Conservation (phyloP, 176 grass and related monocot species). For the Pontederia paniculata region DNA sequence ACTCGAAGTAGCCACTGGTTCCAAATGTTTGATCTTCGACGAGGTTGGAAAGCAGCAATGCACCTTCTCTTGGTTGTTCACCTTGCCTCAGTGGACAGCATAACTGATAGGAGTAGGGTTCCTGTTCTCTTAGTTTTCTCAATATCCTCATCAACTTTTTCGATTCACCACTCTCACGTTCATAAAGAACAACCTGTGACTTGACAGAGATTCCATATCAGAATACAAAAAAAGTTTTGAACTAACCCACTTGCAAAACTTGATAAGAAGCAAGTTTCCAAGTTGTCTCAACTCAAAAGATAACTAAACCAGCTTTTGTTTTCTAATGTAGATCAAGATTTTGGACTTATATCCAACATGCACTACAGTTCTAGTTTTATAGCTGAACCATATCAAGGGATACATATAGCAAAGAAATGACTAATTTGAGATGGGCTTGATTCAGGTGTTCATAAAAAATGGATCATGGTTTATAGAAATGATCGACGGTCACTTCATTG, state of each 20-base stretch:
- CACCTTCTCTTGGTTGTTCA: slow-evolving; percentile 85
- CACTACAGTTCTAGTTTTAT: no score
- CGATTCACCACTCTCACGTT: slow-evolving; percentile 41
- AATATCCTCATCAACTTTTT: slow-evolving; percentile 45
- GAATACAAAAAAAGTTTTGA: background rate
- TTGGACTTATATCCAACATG: no score
- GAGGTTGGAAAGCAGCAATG: slow-evolving; percentile 73
- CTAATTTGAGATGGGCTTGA: no score
- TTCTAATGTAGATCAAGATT: no score
- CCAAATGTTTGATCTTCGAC: slow-evolving; percentile 76
- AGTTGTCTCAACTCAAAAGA: no score
- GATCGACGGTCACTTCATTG: no score
- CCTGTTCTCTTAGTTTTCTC: slow-evolving; percentile 43
- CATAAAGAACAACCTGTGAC: slow-evolving; percentile 47
- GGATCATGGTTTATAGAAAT: no score
- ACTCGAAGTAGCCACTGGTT: slow-evolving; percentile 65
- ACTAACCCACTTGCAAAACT: background rate
- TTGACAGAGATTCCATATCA: background rate
- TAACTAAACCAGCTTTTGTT: no score
- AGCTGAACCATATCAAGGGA: no score
- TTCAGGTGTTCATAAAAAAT: no score
- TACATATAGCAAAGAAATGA: no score
- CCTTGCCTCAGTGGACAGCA: slow-evolving; percentile 68
- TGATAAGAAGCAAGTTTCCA: background rate
- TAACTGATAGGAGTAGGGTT: slow-evolving; percentile 55